Conservation (phyloP, 1,284 basidiomycete species). For the Irpex rosettiformis region DNA sequence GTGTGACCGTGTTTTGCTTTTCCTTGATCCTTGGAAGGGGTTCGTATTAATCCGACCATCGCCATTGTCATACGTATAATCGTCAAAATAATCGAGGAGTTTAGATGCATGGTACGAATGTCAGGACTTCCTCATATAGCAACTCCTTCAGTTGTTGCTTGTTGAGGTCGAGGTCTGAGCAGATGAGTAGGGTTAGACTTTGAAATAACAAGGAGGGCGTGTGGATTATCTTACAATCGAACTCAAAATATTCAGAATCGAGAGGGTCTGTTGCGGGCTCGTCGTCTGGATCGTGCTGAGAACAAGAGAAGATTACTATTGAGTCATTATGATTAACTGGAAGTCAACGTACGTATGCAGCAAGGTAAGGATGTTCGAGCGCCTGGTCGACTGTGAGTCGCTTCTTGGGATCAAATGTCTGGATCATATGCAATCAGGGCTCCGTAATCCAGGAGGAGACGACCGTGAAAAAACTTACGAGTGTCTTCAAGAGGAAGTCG, state of each 20-base stretch:
- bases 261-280: slow-evolving; percentile 75
- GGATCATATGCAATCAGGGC: slow-evolving; percentile 4
- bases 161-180: slow-evolving; percentile 68
- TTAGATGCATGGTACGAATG: slow-evolving; percentile 24
- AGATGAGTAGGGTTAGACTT: not conserved
- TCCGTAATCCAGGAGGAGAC: not conserved
- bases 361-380: slow-evolving; percentile 73
- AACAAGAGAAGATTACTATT: not conserved
- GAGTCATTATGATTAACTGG: not conserved
- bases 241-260: slow-evolving; percentile 83
- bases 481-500: slow-evolving; percentile 80
- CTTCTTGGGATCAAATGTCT: slow-evolving; percentile 86
- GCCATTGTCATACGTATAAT: no score
- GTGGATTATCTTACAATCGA: slow-evolving; percentile 56
- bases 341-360: slow-evolving; percentile 48
- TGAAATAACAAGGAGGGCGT: not conserved
- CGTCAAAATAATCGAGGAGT: not conserved
- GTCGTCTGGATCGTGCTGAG: slow-evolving; percentile 81
- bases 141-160: slow-evolving; percentile 67
- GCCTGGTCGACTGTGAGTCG: slow-evolving; percentile 85
- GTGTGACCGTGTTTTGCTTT: no score
- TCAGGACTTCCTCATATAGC: slow-evolving; percentile 31
- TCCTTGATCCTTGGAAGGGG: no score
- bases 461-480: slow-evolving; percentile 47
- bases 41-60: no score